A percentile compares a stretch with the other conserved stretches of the same genome.
phyloP scores from a whole-genome alignment of 805 yeast species.

The Lachancea sp. region DNA sequence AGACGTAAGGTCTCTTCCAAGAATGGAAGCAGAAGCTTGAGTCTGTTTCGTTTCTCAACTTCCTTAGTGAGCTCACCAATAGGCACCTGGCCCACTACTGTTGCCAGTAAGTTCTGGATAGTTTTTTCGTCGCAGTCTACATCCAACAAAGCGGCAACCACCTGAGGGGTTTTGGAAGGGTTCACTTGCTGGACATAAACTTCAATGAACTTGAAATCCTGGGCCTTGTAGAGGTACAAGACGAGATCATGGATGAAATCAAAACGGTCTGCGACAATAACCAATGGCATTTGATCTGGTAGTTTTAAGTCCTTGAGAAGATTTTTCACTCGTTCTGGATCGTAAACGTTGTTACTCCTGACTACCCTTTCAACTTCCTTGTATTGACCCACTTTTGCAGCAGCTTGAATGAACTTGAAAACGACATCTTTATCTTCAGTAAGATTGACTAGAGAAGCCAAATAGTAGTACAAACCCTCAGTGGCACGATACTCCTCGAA shows the following conservation, averaged over 20 bases:
- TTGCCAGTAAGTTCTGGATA: conserved; percentile 69
- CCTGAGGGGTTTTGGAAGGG: conserved; percentile 93
- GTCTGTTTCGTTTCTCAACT: conserved; percentile 93
- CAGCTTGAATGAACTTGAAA: conserved; percentile 91
- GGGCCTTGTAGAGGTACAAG: conserved; percentile 88
- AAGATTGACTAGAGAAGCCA: conserved; percentile 87
- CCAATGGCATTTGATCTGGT: conserved; percentile 92
- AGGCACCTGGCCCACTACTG: conserved; percentile 93
- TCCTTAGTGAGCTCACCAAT: conserved; percentile 81
- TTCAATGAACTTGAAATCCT: conserved; percentile 93
- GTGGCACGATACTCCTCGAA: conserved; percentile 89
- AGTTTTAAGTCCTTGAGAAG: conserved; percentile 89
- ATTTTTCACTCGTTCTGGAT: conserved; percentile 96
- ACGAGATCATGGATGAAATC: conserved; percentile 89
- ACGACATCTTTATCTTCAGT: conserved; percentile 94
- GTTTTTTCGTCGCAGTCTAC: conserved; percentile 94
- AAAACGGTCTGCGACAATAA: conserved; percentile 91
- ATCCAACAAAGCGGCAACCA: conserved; percentile 89
- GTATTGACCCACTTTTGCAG: conserved; percentile 81
- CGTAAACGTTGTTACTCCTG: conserved; percentile 87
- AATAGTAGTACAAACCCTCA: conserved; percentile 92
- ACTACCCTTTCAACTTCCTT: conserved; percentile 95
- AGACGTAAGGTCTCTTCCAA: conserved; percentile 79
- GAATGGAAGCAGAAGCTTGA: conserved; percentile 87
- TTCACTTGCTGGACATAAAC: conserved; percentile 97